A percentile compares a stretch with the other conserved stretches of the same genome.
These are phyloP conservation scores for Pelargonium cotyledonis DNA, from an alignment of 441 rosid species.

Conservation along the genomic window DNA sequence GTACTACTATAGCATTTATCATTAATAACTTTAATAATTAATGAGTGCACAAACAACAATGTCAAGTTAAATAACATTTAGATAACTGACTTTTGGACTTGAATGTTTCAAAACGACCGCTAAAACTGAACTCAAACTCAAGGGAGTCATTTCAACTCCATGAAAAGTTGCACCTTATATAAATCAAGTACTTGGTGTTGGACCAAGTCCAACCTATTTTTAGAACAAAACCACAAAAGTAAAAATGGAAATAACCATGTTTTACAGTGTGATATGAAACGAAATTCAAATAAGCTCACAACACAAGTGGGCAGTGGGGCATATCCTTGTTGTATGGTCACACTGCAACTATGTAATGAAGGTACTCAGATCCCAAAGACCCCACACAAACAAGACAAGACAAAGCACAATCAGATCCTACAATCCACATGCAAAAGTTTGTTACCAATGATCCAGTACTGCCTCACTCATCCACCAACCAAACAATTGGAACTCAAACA, in stretches of 20 bases:
- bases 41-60: no score
- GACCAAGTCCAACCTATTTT: no score
- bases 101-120: no score
- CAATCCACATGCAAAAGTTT: slow-evolving; percentile 16
- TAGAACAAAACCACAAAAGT: not conserved
- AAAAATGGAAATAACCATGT: not conserved
- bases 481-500: not conserved
- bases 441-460: slow-evolving; percentile 16
- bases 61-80: no score
- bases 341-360: slow-evolving; percentile 15
- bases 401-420: slow-evolving; percentile 13
- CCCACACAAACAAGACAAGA: slow-evolving; percentile 13
- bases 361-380: slow-evolving; percentile 1
- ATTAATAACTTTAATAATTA: no score
- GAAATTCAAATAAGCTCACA: no score
- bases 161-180: no score
- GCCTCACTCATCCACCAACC: slow-evolving; percentile 13
- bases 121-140: no score
- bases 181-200: no score
- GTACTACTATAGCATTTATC: no score
- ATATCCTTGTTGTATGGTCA: not conserved
- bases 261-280: not conserved
- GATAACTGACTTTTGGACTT: no score
- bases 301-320: not conserved
- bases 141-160: no score